Evolutionary conservation across 495 filamentous ascomycete genomes (phyloP).

Genomic region (Daldinia childiae): DNA sequence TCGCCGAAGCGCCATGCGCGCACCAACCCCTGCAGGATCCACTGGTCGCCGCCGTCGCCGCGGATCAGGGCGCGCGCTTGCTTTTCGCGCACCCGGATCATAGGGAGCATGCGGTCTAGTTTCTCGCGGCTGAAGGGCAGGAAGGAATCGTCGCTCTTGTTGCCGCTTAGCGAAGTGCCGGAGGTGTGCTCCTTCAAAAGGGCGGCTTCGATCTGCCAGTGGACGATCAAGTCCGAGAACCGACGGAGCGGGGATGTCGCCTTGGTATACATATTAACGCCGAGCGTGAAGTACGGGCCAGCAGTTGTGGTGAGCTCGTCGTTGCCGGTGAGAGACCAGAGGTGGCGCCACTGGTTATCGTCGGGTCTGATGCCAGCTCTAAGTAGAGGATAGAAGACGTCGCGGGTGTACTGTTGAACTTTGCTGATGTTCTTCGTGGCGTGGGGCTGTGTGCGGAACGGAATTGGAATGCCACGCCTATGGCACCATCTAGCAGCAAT

Average conservation of each 20-base stretch:
- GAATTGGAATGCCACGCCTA: constrained; percentile 77
- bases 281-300: constrained; percentile 67
- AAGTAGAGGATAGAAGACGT: constrained; percentile 61
- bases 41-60: constrained; percentile 54
- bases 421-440: constrained; percentile 58
- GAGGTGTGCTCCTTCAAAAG: constrained; percentile 72
- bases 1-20: constrained; percentile 81
- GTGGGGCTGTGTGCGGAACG: constrained; percentile 75
- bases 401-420: constrained; percentile 58
- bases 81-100: constrained; percentile 61
- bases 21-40: constrained; percentile 74
- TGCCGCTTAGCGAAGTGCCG: constrained; percentile 61
- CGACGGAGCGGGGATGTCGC: constrained; percentile 87
- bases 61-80: constrained; percentile 46
- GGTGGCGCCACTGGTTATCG: constrained; percentile 67
- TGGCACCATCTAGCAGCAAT: constrained; percentile 77
- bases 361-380: constrained; percentile 65
- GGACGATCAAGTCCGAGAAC: constrained; percentile 81
- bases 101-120: constrained; percentile 64
- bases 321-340: constrained; percentile 66
- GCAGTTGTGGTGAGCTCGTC: constrained; percentile 60
- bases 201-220: constrained; percentile 91
- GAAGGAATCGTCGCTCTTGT: constrained; percentile 40
- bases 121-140: constrained; percentile 70
- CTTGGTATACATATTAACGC: constrained; percentile 76